These are phyloP conservation scores for Raddia distichophylla DNA, from an alignment of 176 grass and related monocot genomes.

Conservation along the genomic window DNA sequence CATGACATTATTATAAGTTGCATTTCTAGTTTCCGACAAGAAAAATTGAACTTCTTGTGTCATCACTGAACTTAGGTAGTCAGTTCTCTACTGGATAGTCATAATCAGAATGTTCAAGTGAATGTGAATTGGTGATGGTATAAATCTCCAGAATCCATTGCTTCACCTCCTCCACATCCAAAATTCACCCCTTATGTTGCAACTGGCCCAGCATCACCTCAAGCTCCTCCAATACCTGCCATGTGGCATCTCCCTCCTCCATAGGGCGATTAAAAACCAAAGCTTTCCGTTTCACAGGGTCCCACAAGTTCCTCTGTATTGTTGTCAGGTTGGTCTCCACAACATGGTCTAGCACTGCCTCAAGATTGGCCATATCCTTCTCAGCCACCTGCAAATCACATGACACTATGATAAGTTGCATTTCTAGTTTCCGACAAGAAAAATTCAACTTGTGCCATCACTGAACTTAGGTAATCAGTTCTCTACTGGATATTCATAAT, in stretches of 20 bases:
- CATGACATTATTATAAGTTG: no score
- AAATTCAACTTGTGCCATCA: no score
- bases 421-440: no score
- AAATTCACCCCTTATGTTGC: not conserved
- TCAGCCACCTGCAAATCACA: conserved; percentile 53
- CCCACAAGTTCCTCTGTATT: conserved; percentile 68
- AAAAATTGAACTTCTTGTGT: no score
- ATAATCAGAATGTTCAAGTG: no score
- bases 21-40: no score
- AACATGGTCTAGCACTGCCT: conserved; percentile 50
- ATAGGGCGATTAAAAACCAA: conserved; percentile 48
- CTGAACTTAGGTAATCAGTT: no score
- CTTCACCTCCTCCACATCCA: not conserved
- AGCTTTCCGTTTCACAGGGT: conserved; percentile 47
- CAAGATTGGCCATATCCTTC: conserved; percentile 43
- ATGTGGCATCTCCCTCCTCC: conserved; percentile 55
- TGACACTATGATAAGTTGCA: no score
- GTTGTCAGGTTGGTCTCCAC: conserved; percentile 41
- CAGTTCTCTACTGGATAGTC: no score
- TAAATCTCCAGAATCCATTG: not conserved
- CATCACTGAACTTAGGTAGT: no score
- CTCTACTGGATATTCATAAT: no score
- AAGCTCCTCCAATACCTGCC: conserved; percentile 50
- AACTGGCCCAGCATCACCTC: not conserved
- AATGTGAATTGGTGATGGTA: no score